These are phyloP conservation scores for Melocanna baccifera DNA, from an alignment of 176 grass and related monocot species.

Conservation along the genomic window DNA sequence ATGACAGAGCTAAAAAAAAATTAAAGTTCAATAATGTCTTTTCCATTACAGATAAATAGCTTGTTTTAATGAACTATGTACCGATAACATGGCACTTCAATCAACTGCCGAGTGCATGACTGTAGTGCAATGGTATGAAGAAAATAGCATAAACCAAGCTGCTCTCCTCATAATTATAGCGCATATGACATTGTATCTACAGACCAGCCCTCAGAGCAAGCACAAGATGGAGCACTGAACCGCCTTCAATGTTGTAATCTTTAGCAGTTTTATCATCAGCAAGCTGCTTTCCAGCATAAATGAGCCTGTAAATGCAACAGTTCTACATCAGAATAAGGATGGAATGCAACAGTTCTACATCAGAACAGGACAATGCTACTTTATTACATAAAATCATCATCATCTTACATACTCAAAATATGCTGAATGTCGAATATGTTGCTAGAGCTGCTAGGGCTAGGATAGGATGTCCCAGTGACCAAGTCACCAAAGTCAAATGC, in stretches of 20 bases:
- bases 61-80: not conserved
- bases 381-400: not conserved
- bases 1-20: not conserved
- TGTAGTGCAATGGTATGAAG: not conserved
- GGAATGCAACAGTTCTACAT: not conserved
- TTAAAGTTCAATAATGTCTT: not conserved
- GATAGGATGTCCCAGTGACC: not conserved
- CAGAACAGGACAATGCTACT: not conserved
- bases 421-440: not conserved
- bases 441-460: not conserved
- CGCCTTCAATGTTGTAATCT: slow-evolving; percentile 68
- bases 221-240: slow-evolving; percentile 56
- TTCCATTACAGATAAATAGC: not conserved
- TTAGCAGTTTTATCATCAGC: slow-evolving; percentile 63
- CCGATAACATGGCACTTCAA: not conserved
- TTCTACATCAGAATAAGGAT: not conserved
- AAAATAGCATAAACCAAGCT: not conserved
- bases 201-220: slow-evolving; percentile 53
- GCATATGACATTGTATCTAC: not conserved
- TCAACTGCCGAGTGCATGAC: not conserved
- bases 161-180: not conserved
- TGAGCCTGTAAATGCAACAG: slow-evolving; percentile 40
- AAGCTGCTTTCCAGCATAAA: slow-evolving; percentile 64
- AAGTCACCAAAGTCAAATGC: not conserved
- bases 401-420: not conserved